phyloP scores from a whole-genome alignment of 208 protist genomes.

The Chromosphaera perkinsii region DNA sequence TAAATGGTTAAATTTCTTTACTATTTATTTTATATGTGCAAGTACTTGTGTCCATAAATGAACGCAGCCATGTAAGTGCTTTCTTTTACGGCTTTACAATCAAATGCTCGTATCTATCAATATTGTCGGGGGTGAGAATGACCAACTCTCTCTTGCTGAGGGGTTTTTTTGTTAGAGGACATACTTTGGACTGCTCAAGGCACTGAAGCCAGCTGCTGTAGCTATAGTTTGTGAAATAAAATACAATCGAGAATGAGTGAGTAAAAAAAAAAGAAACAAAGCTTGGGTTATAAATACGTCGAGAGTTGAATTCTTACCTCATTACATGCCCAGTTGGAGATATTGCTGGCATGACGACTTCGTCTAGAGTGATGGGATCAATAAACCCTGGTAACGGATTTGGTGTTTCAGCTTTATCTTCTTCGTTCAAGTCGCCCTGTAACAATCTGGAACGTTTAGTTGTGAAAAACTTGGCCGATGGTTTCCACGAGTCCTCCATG shows the following conservation, averaged over 20 bases:
- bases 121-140: conserved; percentile 52
- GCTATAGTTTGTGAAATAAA: not conserved
- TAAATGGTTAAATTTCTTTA: too few species aligned
- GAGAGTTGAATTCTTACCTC: conserved; percentile 34
- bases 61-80: too few species aligned
- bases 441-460: conserved; percentile 21
- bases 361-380: conserved; percentile 53
- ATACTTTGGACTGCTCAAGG: conserved; percentile 17
- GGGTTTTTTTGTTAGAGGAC: conserved; percentile 49
- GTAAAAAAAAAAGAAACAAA: too few species aligned
- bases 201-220: conserved; percentile 29
- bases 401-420: conserved; percentile 5
- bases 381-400: conserved; percentile 52
- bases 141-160: conserved; percentile 47
- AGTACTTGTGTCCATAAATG: too few species aligned
- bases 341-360: conserved; percentile 49
- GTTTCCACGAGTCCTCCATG: conserved; percentile 13
- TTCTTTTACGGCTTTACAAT: too few species aligned
- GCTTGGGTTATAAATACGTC: too few species aligned
- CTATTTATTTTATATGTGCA: too few species aligned
- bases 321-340: conserved; percentile 55
- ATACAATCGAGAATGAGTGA: too few species aligned
- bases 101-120: conserved; percentile 38
- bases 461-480: not conserved
- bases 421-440: conserved; percentile 22